These are phyloP conservation scores for Pyrenopolyporus hunteri DNA, from an alignment of 495 filamentous ascomycete species.

Conservation along the genomic window DNA sequence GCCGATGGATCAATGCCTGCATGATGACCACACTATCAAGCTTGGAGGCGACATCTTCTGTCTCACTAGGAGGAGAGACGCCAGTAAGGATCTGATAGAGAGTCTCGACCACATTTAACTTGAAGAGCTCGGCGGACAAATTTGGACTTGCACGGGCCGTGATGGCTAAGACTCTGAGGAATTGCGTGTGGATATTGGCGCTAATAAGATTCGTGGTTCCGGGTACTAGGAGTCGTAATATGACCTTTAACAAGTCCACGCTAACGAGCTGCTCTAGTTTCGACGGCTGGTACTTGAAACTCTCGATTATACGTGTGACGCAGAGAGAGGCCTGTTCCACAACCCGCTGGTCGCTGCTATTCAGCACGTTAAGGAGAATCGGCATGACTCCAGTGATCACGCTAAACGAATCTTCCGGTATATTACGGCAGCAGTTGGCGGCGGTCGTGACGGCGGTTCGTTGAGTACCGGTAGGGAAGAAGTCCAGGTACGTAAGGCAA, in stretches of 20 bases:
- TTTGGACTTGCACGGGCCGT: slow-evolving; percentile 85
- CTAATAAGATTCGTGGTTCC: slow-evolving; percentile 97
- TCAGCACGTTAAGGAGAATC: slow-evolving; percentile 84
- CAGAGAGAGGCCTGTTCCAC: slow-evolving; percentile 96
- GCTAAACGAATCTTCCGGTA: slow-evolving; percentile 89
- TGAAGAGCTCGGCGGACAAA: slow-evolving; percentile 87
- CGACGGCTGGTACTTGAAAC: slow-evolving; percentile 83
- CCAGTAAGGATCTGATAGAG: slow-evolving; percentile 97
- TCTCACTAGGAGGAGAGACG: slow-evolving; percentile 83
- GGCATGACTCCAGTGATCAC: slow-evolving; percentile 95
- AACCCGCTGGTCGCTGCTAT: slow-evolving; percentile 92
- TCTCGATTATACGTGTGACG: slow-evolving; percentile 95
- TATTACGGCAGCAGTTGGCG: slow-evolving; percentile 96
- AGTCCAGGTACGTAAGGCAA: slow-evolving; percentile 92
- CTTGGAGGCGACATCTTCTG: slow-evolving; percentile 81
- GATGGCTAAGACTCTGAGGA: slow-evolving; percentile 87
- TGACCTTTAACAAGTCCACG: slow-evolving; percentile 80
- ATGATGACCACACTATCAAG: slow-evolving; percentile 98
- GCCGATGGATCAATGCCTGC: slow-evolving; percentile 96
- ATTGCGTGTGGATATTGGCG: slow-evolving; percentile 94
- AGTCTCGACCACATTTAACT: slow-evolving; percentile 97
- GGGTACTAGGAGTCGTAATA: slow-evolving; percentile 88
- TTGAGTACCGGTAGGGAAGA: slow-evolving; percentile 97
- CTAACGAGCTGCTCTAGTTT: slow-evolving; percentile 93
- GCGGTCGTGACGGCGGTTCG: slow-evolving; percentile 95